Evolutionary conservation across 768 basidiomycete genomes (phyloP), one percentile per base, ranked within the genome.

Genomic region (Pulveroboletus sp.): DNA sequence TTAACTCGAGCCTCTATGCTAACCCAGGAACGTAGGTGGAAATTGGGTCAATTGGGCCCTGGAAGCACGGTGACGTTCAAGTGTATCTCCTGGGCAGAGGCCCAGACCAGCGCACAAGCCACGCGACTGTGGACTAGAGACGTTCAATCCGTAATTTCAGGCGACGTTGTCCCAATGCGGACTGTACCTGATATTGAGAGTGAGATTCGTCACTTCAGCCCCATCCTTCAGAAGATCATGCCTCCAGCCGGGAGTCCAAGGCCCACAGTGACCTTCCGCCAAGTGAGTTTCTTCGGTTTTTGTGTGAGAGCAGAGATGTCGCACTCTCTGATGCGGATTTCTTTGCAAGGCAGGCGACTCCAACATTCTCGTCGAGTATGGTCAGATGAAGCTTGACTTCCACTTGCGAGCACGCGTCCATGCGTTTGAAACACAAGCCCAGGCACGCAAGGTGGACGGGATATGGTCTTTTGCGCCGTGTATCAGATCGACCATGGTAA

Each of bases 331-430:
- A 42, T 32, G 27, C 17, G 6, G 27, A n/a, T 1, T 18, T 2
- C 3, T 10, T 5, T 13, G 9, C 42, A 82, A 63, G 81, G 82
- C 82, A 2, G 84, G 84, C 0, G 84, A 85, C 55, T 75, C 76
- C 0, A 75, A 77, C 1, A 78, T 88, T 41, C 72, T 84, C 2
- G 73, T 84, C 10, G 84, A 85, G 51, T 84, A 80, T 53, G 84
- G 84, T 0, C 57, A 63, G 1, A 77, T 80, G 76, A 66, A 60
- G 24, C 68, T 84, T 0, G 78, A 81, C 46, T 73, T 83, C 38
- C 55, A 71, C 18, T 57, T 79, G 10, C 75, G 84, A 2, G 81
- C 80, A 2, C 74, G 77, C 5, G 73, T 85, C 7, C 83, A 86
- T 57, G 77, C 74, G 0, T 75, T 83, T 15, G 75, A 82, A 56